Evolutionary conservation across 768 basidiomycete genomes (phyloP), one percentile per base, ranked within the genome.

Genomic region (Kwoniella newhampshirensis): DNA sequence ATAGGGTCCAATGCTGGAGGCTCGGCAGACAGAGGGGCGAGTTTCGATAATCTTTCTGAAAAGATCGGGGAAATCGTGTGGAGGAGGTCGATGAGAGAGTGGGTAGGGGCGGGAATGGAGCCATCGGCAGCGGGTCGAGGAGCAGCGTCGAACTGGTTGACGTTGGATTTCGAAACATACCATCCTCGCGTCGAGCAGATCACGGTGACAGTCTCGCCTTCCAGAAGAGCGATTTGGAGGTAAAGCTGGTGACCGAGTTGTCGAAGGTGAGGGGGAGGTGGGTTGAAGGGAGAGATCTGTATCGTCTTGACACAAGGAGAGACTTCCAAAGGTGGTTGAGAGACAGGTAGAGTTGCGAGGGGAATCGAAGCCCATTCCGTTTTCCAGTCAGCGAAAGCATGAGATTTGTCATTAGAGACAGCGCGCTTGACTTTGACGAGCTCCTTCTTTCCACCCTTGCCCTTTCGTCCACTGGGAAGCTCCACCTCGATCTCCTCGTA

Each of bases 201-300:
- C 56, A 80, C 60, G 30, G 77, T 77, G 57, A 62, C 62, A 7
- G 71, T 68, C 39, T 80, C 79, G 49, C 78, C 78, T 60, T 80
- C 79, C 40, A 80, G 70, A 4, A 77, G 74, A 41, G 74, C 67
- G 39, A 79, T 61, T 40, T 71, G 75, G 44, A 80, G 71, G 64
- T 80, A 80, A 50, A 79, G 65, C 55, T 78, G 73, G 57, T 80
- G 79, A 15, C 79, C 79, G 20, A 70, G 62, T 45, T 78, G 69
- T 13, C 78, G 75, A 18, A 75, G 72, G 35, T 78, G 74, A 26
- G 78, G 75, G 13, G 79, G 73, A 8, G 79, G 79, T 15, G 79
- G 79, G 66, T 78, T 79, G 76, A 79, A 80, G 8, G 77, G 75
- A 13, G 78, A 78, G 40, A 80, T 57, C 43, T 70, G 66, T 35